Evolutionary conservation across 108 stramenopile species (phyloP), one percentile per base, ranked within the genome.

Genomic region (Nitzschia sp.): DNA sequence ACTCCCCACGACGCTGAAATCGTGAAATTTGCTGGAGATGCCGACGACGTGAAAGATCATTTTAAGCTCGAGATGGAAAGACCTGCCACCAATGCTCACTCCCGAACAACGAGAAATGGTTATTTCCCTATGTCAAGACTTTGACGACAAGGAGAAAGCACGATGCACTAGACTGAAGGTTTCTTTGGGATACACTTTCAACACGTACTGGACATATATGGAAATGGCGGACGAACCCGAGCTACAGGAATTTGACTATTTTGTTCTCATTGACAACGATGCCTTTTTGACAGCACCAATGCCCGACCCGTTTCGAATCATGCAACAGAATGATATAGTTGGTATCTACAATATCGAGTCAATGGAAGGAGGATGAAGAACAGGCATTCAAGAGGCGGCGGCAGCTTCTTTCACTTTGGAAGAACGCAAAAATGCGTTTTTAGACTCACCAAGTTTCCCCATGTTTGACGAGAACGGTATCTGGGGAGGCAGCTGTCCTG

Each of bases 221-320:
- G n/a, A 45, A 13, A 66, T 66, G 64, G 48, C 64, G 9, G n/a
- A 51, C 28, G 64, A 66, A 49, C 64, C 64, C 9, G 46, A 36
- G 2, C 64, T 66, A 8, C 64, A 66, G 21, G 38, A 28, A 45
- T 66, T 51, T 51, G 64, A 66, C 3, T 66, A 66, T 32, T 66
- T 66, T 51, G 42, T 66, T 27, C 26, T 27, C 15, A 53, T 66
- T 26, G 49, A 66, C 21, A 35, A 13, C 31, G 64, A 66, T 51
- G 49, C 51, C 11, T 33, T 48, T 30, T 53, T 66, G 46, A 66
- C 64, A 4, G 4, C 51, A 19, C 11, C 64, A 18, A 51, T 66
- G 23, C 48, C 4, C 3, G 64, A 66, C 31, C 64, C 64, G 31
- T 66, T 66, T 28, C 5, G 15, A n/a, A 24, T 66, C 47, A 48